phyloP scores from a whole-genome alignment of 768 basidiomycete genomes.

The Auriculariales sp. region DNA sequence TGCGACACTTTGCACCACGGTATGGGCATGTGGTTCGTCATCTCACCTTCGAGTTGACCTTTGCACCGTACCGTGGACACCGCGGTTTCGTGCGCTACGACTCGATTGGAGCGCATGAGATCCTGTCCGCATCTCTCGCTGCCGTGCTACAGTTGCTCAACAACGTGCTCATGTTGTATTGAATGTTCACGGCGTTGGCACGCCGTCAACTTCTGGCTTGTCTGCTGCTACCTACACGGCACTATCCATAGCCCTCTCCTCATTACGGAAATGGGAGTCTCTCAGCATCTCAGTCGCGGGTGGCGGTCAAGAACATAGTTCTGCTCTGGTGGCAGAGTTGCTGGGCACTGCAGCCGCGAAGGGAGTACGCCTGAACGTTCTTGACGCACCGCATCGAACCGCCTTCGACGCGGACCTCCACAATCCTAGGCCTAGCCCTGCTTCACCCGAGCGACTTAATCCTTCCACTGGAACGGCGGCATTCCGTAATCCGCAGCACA shows the following conservation, averaged over 20 bases:
- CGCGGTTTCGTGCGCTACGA: background rate
- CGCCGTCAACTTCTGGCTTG: no score
- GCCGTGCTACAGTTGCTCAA: background rate
- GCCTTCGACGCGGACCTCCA: no score
- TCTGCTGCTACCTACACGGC: background rate
- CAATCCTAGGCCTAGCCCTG: no score
- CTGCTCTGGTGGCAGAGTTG: no score
- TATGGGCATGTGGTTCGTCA: background rate
- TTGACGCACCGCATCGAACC: no score
- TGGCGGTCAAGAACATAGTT: no score
- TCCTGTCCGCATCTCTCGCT: background rate
- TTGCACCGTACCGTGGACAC: background rate
- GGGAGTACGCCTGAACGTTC: no score
- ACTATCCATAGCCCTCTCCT: background rate
- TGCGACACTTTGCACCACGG: background rate
- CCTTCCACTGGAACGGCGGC: no score
- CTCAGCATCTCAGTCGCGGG: background rate
- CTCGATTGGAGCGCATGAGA: background rate
- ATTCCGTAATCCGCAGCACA: no score
- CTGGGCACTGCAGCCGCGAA: no score
- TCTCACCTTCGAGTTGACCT: background rate
- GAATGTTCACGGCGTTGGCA: background rate
- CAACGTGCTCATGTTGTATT: background rate
- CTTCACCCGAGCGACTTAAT: no score
- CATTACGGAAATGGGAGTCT: background rate